phyloP scores from a whole-genome alignment of 305 asterid genomes.

The Solanum hybrid region DNA sequence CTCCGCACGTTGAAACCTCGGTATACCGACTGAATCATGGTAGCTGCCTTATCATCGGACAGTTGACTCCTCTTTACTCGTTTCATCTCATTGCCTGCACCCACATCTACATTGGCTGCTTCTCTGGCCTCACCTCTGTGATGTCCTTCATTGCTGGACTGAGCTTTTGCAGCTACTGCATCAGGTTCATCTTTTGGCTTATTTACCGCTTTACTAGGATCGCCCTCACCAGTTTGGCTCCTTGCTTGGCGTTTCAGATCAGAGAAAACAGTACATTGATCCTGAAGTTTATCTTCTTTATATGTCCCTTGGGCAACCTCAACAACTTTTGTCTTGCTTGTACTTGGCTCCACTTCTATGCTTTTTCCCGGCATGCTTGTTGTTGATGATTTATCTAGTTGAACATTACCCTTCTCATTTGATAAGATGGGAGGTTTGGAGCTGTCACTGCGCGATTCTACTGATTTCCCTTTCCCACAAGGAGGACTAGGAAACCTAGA shows the following conservation, averaged over 20 bases:
- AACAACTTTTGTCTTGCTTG: slow-evolving; percentile 14
- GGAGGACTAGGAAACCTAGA: slow-evolving; percentile 49
- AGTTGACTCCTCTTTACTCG: slow-evolving; percentile 7
- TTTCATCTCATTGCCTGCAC: neutral
- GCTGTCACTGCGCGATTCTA: neutral
- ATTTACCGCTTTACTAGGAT: neutral
- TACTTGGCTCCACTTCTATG: slow-evolving; percentile 13
- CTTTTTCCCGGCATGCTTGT: neutral
- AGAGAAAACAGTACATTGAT: neutral
- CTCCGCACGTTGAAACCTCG: slow-evolving; percentile 56
- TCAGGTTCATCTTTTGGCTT: neutral
- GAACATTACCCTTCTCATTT: neutral
- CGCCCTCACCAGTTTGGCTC: slow-evolving; percentile 3
- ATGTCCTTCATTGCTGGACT: slow-evolving; percentile 16
- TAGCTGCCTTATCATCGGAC: slow-evolving; percentile 55
- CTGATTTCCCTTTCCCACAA: slow-evolving; percentile 20
- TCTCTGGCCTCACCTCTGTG: slow-evolving; percentile 12
- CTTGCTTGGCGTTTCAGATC: neutral
- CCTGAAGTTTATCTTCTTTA: neutral
- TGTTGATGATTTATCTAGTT: neutral
- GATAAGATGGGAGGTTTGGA: neutral
- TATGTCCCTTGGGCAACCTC: slow-evolving; percentile 28
- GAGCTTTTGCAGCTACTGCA: slow-evolving; percentile 8
- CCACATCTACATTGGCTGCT: neutral
- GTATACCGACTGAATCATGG: slow-evolving; percentile 51